Evolutionary conservation across 257 asterid species (phyloP).

Genomic region (Nemophila menziesii): DNA sequence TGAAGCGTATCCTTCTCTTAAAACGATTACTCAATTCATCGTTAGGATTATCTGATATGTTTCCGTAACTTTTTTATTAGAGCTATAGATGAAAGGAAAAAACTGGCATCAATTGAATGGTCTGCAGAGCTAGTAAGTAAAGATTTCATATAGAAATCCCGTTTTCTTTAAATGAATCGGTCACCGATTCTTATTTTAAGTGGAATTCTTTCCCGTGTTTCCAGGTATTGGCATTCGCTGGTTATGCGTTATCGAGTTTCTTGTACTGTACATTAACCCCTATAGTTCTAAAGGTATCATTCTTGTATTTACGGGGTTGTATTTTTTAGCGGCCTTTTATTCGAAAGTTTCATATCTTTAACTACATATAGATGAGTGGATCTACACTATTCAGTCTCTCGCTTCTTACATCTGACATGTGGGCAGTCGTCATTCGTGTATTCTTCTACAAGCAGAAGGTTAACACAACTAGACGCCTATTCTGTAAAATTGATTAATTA

Average conservation of each 20-base stretch:
- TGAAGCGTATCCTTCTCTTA: conserved; percentile 56
- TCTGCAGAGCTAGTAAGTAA: conserved; percentile 47
- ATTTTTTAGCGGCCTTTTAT: not conserved
- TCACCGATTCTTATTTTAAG: no score
- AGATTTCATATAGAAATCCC: not conserved
- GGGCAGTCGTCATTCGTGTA: conserved; percentile 58
- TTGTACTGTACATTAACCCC: conserved; percentile 42
- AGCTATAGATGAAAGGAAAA: conserved; percentile 40
- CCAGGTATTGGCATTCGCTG: conserved; percentile 40
- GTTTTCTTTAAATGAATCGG: no score
- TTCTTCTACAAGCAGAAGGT: conserved; percentile 71
- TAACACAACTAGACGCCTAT: not conserved
- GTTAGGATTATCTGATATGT: not conserved
- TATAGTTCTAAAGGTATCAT: conserved; percentile 31
- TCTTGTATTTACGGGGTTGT: no score
- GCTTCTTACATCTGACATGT: conserved; percentile 68
- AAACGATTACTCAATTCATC: not conserved
- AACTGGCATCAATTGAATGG: conserved; percentile 38
- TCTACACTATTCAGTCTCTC: conserved; percentile 71
- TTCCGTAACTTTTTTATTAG: conserved; percentile 29
- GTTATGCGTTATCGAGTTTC: conserved; percentile 38
- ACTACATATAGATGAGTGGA: conserved; percentile 48
- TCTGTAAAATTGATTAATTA: not conserved
- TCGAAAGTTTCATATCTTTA: not conserved
- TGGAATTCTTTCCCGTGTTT: conserved; percentile 2